These are phyloP conservation scores for Rasamsonia emersonii DNA, from an alignment of 2,329 filamentous ascomycete genomes.

Conservation along the genomic window DNA sequence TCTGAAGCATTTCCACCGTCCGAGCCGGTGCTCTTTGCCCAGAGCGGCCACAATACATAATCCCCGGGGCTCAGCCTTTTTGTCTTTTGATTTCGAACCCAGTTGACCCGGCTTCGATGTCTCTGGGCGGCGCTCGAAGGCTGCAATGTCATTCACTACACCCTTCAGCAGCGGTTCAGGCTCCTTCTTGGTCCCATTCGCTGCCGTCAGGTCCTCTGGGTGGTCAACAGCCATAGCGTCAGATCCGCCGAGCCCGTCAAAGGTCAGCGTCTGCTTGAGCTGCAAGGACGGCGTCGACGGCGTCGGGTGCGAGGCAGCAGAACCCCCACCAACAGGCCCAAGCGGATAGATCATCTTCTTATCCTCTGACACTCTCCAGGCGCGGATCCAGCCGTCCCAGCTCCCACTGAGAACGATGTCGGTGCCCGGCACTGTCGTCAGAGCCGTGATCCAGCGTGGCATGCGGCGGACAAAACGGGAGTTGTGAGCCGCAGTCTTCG, in stretches of 20 bases:
- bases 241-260: conserved; percentile 19
- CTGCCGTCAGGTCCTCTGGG: conserved; percentile 9
- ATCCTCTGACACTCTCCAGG: conserved; percentile 78
- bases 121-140: conserved; percentile 66
- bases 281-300: conserved; percentile 24
- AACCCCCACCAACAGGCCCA: conserved; percentile 51
- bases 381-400: conserved; percentile 83
- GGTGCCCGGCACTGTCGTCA: conserved; percentile 78
- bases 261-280: conserved; percentile 24
- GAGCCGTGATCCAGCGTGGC: conserved; percentile 83
- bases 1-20: conserved; percentile 59
- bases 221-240: conserved; percentile 17
- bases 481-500: conserved; percentile 40
- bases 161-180: conserved; percentile 50
- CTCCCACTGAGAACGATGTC: conserved; percentile 85
- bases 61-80: conserved; percentile 39
- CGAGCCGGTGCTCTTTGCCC: conserved; percentile 77
- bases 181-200: conserved; percentile 15
- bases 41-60: conserved; percentile 79
- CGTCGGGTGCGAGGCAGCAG: conserved; percentile 8
- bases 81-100: not conserved
- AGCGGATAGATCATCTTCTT: conserved; percentile 67
- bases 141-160: conserved; percentile 77
- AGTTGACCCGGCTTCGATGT: conserved; percentile 16
- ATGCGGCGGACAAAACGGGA: conserved; percentile 45